These are phyloP conservation scores for Solanum aculeatissimum DNA, from an alignment of 305 asterid species.

Conservation along the genomic window DNA sequence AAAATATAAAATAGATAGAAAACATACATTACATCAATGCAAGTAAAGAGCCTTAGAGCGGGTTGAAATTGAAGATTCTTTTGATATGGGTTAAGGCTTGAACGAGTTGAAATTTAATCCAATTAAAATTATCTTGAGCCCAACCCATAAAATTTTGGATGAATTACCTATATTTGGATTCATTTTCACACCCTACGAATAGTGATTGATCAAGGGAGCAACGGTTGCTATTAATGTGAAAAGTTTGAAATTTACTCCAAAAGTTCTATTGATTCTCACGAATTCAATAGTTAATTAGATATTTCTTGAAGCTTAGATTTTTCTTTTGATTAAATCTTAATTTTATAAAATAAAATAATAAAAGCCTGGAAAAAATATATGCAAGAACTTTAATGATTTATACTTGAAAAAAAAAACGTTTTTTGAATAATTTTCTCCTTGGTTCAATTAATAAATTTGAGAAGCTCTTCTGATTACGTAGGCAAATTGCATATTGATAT, in stretches of 20 bases:
- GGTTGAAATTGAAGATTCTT: no score
- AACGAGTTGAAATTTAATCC: no score
- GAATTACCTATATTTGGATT: no score
- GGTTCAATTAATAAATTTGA: background rate
- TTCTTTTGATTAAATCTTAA: background rate
- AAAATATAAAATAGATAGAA: no score
- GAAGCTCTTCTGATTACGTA: background rate
- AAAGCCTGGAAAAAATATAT: background rate
- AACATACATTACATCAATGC: no score
- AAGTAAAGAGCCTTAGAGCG: no score
- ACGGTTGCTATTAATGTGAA: background rate
- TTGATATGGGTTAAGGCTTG: no score
- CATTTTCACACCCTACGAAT: no score
- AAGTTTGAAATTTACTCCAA: background rate
- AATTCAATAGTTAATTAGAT: background rate
- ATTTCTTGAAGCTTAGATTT: background rate
- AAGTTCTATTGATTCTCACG: background rate
- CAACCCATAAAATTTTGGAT: no score
- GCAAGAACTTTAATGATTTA: background rate
- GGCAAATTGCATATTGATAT: background rate
- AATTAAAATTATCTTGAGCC: no score
- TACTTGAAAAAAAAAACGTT: background rate
- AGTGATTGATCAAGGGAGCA: background rate
- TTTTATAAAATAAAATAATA: background rate
- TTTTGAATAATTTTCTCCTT: background rate